phyloP scores from a whole-genome alignment of 2,329 filamentous ascomycete species.

The Volutella citrinella region DNA sequence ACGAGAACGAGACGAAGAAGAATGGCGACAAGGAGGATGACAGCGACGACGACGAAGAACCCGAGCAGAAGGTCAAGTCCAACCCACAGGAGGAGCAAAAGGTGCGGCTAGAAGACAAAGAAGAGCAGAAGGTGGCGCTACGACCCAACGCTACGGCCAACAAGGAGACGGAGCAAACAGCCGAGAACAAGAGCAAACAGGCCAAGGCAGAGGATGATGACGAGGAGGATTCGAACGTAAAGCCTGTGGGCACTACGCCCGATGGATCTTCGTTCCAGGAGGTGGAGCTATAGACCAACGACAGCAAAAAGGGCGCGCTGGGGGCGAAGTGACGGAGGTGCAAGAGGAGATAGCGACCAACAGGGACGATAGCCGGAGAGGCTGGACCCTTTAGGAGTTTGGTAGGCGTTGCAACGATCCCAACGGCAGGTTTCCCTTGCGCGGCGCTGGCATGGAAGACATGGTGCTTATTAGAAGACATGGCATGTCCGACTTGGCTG shows the following conservation, averaged over 20 bases:
- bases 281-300: slow-evolving; percentile 50
- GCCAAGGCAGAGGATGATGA: slow-evolving; percentile 29
- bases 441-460: too few species aligned
- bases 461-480: too few species aligned
- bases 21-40: slow-evolving; percentile 18
- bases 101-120: slow-evolving; percentile 52
- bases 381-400: too few species aligned
- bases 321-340: too few species aligned
- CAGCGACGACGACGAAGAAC: slow-evolving; percentile 24
- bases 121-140: slow-evolving; percentile 52
- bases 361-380: too few species aligned
- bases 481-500: too few species aligned
- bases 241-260: slow-evolving; percentile 45
- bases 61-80: slow-evolving; percentile 35
- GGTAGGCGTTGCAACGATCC: slow-evolving; percentile 2
- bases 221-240: slow-evolving; percentile 33
- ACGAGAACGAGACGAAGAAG: slow-evolving; percentile 16
- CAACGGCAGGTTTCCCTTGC: slow-evolving; percentile 2
- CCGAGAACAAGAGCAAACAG: slow-evolving; percentile 25
- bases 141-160: slow-evolving; percentile 33
- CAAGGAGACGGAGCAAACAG: not conserved
- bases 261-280: slow-evolving; percentile 63
- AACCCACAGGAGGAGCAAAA: slow-evolving; percentile 50
- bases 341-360: too few species aligned
- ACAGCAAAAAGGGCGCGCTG: too few species aligned